Percentiles rank a stretch among this genome's conserved stretches.
phyloP scores from a whole-genome alignment of 371 early-diverging fungal genomes.

The Nematocida sp. region DNA sequence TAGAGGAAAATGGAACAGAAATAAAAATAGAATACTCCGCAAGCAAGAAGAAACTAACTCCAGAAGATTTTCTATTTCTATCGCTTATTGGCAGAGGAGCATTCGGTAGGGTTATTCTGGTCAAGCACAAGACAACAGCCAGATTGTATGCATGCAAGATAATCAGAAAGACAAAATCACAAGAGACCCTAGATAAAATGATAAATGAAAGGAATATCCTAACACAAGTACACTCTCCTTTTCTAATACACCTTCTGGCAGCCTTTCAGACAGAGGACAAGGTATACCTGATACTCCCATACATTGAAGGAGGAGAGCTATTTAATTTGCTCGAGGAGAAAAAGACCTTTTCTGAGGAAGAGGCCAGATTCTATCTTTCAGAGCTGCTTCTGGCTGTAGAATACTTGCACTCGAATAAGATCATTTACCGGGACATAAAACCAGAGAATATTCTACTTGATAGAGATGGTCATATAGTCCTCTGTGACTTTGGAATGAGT shows the following conservation, averaged over 20 bases:
- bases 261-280: constrained; percentile 26
- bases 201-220: constrained; percentile 65
- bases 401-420: constrained; percentile 82
- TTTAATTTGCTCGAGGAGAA: constrained; percentile 78
- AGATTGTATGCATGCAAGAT: constrained; percentile 86
- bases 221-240: constrained; percentile 16
- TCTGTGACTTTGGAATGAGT: constrained; percentile 64
- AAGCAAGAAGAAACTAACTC: constrained; percentile 15
- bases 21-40: background rate
- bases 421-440: constrained; percentile 94
- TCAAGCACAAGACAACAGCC: constrained; percentile 68
- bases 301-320: constrained; percentile 82
- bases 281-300: constrained; percentile 77
- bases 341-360: constrained; percentile 64
- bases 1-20: background rate
- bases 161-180: constrained; percentile 68
- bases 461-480: constrained; percentile 65
- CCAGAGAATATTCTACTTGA: constrained; percentile 89
- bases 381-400: constrained; percentile 78
- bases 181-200: constrained; percentile 65
- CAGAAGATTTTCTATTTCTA: constrained; percentile 73
- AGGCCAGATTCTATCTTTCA: constrained; percentile 82
- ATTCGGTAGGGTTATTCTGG: constrained; percentile 72
- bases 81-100: constrained; percentile 79
- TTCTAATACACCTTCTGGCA: constrained; percentile 37